A percentile compares a stretch with the other conserved stretches of the same genome.
phyloP scores from a whole-genome alignment of 345 rosid genomes.

The Cochlearia excelsa region DNA sequence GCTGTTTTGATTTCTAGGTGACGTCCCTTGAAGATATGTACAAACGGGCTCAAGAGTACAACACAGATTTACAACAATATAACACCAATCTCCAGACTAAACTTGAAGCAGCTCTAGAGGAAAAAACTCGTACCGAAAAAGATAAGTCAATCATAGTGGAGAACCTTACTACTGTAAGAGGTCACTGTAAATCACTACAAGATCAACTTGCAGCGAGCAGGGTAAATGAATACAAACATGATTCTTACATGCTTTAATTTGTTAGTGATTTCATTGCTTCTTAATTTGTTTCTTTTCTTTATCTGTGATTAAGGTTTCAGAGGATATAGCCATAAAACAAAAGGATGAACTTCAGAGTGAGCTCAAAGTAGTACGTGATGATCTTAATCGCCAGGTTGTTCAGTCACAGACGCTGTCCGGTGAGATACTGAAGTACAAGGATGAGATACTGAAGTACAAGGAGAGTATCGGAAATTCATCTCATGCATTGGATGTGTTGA shows the following conservation, averaged over 20 bases:
- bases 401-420: slow-evolving; percentile 57
- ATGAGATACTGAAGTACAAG: slow-evolving; percentile 53
- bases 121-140: slow-evolving; percentile 61
- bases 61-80: slow-evolving; percentile 75
- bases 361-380: slow-evolving; percentile 77
- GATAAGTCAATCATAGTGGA: slow-evolving; percentile 77
- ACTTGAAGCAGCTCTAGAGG: slow-evolving; percentile 53
- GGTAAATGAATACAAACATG: slow-evolving; percentile 39
- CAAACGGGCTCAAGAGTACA: slow-evolving; percentile 81
- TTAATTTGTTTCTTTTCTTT: slow-evolving; percentile 1
- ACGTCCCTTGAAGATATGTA: slow-evolving; percentile 62
- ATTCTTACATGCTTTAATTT: neutral
- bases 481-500: slow-evolving; percentile 59
- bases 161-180: slow-evolving; percentile 77
- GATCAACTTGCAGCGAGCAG: slow-evolving; percentile 68
- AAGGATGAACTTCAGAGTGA: slow-evolving; percentile 82
- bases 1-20: slow-evolving; percentile 41
- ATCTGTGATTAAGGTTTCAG: slow-evolving; percentile 49
- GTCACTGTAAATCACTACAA: slow-evolving; percentile 77
- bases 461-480: slow-evolving; percentile 75
- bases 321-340: slow-evolving; percentile 65
- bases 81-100: slow-evolving; percentile 73
- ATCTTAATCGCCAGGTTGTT: slow-evolving; percentile 67
- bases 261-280: neutral
- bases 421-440: slow-evolving; percentile 53